Evolutionary conservation across 495 filamentous ascomycete species (phyloP), one percentile per base, ranked within the genome.

Genomic region (Hapsidospora chrysogenum): DNA sequence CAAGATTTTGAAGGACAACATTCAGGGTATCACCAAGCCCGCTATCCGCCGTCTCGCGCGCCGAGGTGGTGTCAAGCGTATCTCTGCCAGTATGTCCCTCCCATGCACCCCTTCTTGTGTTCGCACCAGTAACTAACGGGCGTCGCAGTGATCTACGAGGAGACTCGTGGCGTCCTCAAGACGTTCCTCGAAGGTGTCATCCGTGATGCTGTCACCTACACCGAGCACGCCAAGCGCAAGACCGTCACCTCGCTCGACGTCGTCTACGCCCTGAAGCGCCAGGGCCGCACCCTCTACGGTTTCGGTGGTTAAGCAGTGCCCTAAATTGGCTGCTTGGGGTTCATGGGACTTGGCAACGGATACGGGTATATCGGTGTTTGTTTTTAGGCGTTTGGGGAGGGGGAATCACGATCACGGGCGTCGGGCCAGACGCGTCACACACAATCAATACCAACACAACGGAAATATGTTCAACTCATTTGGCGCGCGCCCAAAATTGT

Each of bases 151-250:
- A 76, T 97, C 78, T 97, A 97, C 76, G 89, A 97, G 58, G 89
- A 97, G 76, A 97, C 89, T 51, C 89, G 89, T 58, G 85, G 87
- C 78, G 89, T 97, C 54, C 80, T 97, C 52, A 97, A 97, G 82
- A 89, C 87, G 67, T 97, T 97, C 86, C 85, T 97, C 49, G 89
- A 97, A 70, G 83, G 85, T 70, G 89, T 97, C 67, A 97, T 97
- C 62, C 85, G 84, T 66, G 86, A 94, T 42, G 86, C 86, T 41
- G 86, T 95, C 69, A 94, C 89, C 51, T 96, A 92, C 70, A 93
- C 82, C 25, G 85, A 94, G 64, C 82, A 92, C 69, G 83, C 85
- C 56, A 92, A 92, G 75, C 81, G 86, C 61, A 94, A 94, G 82
- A 94, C 85, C 32, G 85, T 94, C 59, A 92, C 85, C 26, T 89